A percentile compares a stretch with the other conserved stretches of the same genome.
Conservation (phyloP, 176 grass and related monocot species). For the Stipa capillata region DNA sequence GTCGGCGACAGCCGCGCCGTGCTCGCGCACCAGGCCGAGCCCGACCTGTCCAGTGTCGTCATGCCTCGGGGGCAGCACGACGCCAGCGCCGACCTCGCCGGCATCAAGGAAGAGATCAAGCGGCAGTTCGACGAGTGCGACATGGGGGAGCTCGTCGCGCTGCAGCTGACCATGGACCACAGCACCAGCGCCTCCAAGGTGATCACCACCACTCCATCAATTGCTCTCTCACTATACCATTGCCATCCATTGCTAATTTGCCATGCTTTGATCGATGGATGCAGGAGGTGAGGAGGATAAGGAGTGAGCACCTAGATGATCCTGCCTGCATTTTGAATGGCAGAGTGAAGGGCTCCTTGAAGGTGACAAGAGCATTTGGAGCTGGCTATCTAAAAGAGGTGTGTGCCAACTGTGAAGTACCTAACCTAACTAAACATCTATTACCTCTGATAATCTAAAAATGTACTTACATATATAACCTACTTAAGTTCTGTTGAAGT, state of each 20-base stretch:
- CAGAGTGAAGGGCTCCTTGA: constrained; percentile 75
- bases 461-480: neutral
- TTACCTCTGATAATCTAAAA: neutral
- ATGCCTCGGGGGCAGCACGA: neutral
- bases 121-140: constrained; percentile 50
- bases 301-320: constrained; percentile 66
- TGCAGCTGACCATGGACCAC: constrained; percentile 84
- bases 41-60: constrained; percentile 45
- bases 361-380: constrained; percentile 84
- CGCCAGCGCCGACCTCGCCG: constrained; percentile 9
- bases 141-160: constrained; percentile 34
- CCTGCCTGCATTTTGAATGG: constrained; percentile 38
- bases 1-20: constrained; percentile 96
- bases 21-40: constrained; percentile 51
- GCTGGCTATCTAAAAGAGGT: constrained; percentile 83
- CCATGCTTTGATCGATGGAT: neutral
- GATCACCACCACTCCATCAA: neutral
- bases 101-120: constrained; percentile 49
- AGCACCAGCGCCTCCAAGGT: constrained; percentile 59
- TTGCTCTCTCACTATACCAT: no score
- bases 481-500: neutral
- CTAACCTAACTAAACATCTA: neutral
- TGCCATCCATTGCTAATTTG: neutral
- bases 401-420: neutral
- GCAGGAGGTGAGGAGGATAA: constrained; percentile 63